phyloP scores from a whole-genome alignment of 768 basidiomycete species.

The Ramaria rubella region DNA sequence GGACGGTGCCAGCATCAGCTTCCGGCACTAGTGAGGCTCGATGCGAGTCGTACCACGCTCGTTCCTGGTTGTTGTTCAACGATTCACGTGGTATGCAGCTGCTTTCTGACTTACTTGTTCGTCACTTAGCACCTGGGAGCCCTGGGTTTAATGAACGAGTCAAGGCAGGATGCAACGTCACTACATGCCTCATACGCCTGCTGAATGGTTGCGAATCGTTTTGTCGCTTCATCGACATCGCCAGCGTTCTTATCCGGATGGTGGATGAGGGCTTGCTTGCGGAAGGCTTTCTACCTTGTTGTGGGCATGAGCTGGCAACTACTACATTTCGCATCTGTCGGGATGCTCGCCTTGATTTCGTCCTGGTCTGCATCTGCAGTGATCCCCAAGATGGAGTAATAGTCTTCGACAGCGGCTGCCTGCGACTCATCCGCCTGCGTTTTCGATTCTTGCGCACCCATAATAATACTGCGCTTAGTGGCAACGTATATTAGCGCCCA shows the following conservation, averaged over 20 bases:
- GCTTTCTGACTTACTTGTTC: conserved; percentile 65
- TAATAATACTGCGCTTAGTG: conserved; percentile 22
- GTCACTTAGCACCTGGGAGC: conserved; percentile 75
- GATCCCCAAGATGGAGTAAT: conserved; percentile 77
- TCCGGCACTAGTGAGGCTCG: conserved; percentile 72
- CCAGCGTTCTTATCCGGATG: conserved; percentile 86
- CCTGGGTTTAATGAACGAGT: neutral
- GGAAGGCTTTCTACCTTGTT: conserved; percentile 61
- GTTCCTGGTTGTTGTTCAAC: conserved; percentile 59
- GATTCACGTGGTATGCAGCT: conserved; percentile 11
- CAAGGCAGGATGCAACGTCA: neutral
- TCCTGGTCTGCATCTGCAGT: conserved; percentile 77
- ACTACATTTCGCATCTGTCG: neutral
- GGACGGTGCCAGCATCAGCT: conserved; percentile 77
- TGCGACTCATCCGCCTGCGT: conserved; percentile 25
- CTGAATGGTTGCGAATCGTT: conserved; percentile 81
- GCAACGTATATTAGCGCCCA: neutral
- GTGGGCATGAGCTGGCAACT: conserved; percentile 11
- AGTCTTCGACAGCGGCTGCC: conserved; percentile 42
- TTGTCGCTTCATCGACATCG: conserved; percentile 79
- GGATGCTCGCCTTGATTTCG: conserved; percentile 71
- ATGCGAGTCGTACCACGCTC: conserved; percentile 97
- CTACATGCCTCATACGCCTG: conserved; percentile 86
- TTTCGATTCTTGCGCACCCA: conserved; percentile 69
- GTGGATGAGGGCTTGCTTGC: conserved; percentile 75